A percentile compares a stretch with the other conserved stretches of the same genome.
Evolutionary conservation across 2,329 filamentous ascomycete genomes (phyloP).

Genomic region (Alternaria ethzedia): DNA sequence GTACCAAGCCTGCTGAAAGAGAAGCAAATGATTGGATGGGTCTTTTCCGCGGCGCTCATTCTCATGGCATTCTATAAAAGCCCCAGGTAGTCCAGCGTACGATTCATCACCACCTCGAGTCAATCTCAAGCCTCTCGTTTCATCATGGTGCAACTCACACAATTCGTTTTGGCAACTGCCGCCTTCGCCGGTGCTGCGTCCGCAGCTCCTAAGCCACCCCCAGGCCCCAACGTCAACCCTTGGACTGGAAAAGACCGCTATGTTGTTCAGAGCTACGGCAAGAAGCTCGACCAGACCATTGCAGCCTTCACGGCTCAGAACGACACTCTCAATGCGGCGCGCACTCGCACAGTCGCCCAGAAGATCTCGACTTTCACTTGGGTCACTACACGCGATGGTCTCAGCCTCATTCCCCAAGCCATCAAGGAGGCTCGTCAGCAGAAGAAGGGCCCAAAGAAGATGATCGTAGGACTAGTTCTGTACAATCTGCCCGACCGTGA

Average conservation of each 20-base stretch:
- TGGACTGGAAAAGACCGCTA: constrained; percentile 34
- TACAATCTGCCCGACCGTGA: constrained; percentile 95
- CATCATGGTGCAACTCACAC: constrained; percentile 35
- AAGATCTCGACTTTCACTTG: constrained; percentile 38
- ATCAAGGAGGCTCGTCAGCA: constrained; percentile 33
- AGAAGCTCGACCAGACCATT: constrained; percentile 37
- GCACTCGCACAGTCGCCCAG: constrained; percentile 34
- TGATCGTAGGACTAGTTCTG: constrained; percentile 66
- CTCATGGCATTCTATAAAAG: constrained; percentile 12
- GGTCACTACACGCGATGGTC: constrained; percentile 29
- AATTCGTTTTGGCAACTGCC: constrained; percentile 29
- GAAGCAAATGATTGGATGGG: constrained; percentile 6
- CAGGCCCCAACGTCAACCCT: constrained; percentile 23
- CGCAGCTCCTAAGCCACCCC: constrained; percentile 20
- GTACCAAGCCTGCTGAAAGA: constrained; percentile 8
- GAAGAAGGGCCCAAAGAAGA: constrained; percentile 21
- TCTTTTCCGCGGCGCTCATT: background rate
- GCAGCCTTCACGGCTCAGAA: constrained; percentile 28
- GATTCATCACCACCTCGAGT: constrained; percentile 1
- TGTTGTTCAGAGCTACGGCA: constrained; percentile 28
- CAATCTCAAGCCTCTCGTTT: background rate
- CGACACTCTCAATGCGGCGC: constrained; percentile 34
- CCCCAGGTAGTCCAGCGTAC: background rate
- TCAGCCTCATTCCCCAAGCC: constrained; percentile 25
- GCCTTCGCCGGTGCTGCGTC: constrained; percentile 22